Evolutionary conservation across 805 yeast genomes (phyloP).

Genomic region (Yarrowia sp.): DNA sequence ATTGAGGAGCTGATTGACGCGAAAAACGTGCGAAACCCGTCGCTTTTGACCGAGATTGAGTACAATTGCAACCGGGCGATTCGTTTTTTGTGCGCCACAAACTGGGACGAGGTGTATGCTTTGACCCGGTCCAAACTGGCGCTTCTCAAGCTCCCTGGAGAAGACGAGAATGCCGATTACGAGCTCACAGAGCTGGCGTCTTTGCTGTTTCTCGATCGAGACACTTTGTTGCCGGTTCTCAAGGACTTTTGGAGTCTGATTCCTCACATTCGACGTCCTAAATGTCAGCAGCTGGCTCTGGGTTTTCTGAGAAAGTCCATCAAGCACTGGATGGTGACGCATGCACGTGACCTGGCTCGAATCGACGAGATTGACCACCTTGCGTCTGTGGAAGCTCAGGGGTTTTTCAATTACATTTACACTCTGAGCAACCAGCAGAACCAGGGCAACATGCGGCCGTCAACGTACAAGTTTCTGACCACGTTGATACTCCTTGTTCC

Average conservation of each 20-base stretch:
- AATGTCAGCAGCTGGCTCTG: conserved; percentile 17
- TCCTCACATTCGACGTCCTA: conserved; percentile 33
- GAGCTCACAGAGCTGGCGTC: conserved; percentile 23
- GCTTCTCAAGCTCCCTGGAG: conserved; percentile 1
- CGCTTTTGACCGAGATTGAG: conserved; percentile 26
- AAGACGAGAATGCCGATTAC: background rate
- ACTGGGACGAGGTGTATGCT: conserved; percentile 36
- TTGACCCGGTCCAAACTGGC: conserved; percentile 19
- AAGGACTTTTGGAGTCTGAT: conserved; percentile 34
- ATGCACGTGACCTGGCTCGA: conserved; percentile 26
- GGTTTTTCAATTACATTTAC: conserved; percentile 36
- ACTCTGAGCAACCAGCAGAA: conserved; percentile 28
- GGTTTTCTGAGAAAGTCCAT: conserved; percentile 12
- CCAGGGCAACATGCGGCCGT: conserved; percentile 17
- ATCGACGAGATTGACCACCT: conserved; percentile 31
- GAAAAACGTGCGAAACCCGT: conserved; percentile 1
- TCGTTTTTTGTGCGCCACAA: conserved; percentile 28
- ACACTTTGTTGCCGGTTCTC: conserved; percentile 6
- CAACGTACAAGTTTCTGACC: conserved; percentile 28
- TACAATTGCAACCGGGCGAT: conserved; percentile 20
- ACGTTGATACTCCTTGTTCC: conserved; percentile 26
- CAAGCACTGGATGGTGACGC: conserved; percentile 28
- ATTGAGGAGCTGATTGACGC: conserved; percentile 19
- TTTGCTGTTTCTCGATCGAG: conserved; percentile 13
- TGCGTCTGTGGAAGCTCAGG: conserved; percentile 26